phyloP scores from a whole-genome alignment of 345 rosid species.

The Eucalyptus viminalis region DNA sequence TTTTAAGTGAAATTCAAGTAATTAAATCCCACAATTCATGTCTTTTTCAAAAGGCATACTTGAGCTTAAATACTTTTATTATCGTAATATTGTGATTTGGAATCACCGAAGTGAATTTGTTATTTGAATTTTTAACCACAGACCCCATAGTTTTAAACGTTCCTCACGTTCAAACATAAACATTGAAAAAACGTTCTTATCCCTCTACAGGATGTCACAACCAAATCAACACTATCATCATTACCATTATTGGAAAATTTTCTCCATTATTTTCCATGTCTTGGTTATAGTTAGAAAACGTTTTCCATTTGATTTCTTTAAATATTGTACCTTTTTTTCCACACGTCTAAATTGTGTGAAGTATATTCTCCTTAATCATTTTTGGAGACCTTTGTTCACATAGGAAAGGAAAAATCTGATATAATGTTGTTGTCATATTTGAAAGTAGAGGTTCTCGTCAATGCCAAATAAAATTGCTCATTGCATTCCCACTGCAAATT shows the following conservation, averaged over 20 bases:
- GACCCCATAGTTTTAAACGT: not conserved
- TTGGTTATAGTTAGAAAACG: not conserved
- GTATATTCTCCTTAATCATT: not conserved
- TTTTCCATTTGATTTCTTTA: not conserved
- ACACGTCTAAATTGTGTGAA: not conserved
- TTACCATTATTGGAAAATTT: not conserved
- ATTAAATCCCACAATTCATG: not conserved
- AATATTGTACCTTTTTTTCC: not conserved
- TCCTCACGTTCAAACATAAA: not conserved
- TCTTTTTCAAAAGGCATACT: not conserved
- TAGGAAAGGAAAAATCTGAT: not conserved
- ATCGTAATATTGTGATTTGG: not conserved
- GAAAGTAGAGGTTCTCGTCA: not conserved
- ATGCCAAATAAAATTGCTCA: not conserved
- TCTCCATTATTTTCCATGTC: not conserved
- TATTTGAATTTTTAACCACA: too few species aligned
- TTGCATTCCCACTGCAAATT: not conserved
- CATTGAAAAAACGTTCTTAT: too few species aligned
- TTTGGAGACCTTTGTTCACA: not conserved
- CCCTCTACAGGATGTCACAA: not conserved
- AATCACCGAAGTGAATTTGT: not conserved
- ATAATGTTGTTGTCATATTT: not conserved
- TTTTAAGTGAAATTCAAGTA: not conserved
- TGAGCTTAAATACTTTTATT: not conserved
- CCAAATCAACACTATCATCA: not conserved